These are phyloP conservation scores for Aspergillus funiculosus DNA, from an alignment of 495 filamentous ascomycete genomes.

Conservation along the genomic window DNA sequence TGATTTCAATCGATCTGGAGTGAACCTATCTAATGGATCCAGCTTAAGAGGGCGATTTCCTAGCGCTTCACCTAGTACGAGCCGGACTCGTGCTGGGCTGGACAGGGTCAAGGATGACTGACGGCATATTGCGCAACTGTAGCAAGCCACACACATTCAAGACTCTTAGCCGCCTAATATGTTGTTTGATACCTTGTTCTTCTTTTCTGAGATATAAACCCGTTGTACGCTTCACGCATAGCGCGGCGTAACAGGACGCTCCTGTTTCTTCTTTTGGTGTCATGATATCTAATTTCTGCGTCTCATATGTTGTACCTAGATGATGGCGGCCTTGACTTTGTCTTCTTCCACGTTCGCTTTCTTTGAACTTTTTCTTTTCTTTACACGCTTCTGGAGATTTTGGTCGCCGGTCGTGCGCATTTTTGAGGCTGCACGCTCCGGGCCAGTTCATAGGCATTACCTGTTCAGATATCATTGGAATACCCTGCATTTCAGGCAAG, in stretches of 20 bases:
- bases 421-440: conserved; percentile 7
- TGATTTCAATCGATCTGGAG: conserved; percentile 19
- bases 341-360: background rate
- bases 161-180: conserved; percentile 14
- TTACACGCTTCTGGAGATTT: background rate
- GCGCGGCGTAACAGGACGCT: conserved; percentile 15
- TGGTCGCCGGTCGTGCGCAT: conserved; percentile 9
- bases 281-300: conserved; percentile 7
- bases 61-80: conserved; percentile 33
- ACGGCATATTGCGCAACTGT: background rate
- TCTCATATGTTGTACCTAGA: conserved; percentile 12
- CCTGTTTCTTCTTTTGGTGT: conserved; percentile 9
- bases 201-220: conserved; percentile 9
- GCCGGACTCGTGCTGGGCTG: conserved; percentile 37
- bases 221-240: conserved; percentile 18
- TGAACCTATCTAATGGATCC: conserved; percentile 13
- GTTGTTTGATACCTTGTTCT: conserved; percentile 15
- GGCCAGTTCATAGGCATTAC: no score
- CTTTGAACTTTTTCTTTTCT: background rate
- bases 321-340: background rate
- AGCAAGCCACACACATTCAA: background rate
- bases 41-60: conserved; percentile 21
- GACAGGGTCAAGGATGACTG: conserved; percentile 32
- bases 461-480: no score
- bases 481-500: no score